Base-by-base conservation (phyloP, 1,139 yeast species). In the Blastobotrys raffinosifermentans region DNA sequence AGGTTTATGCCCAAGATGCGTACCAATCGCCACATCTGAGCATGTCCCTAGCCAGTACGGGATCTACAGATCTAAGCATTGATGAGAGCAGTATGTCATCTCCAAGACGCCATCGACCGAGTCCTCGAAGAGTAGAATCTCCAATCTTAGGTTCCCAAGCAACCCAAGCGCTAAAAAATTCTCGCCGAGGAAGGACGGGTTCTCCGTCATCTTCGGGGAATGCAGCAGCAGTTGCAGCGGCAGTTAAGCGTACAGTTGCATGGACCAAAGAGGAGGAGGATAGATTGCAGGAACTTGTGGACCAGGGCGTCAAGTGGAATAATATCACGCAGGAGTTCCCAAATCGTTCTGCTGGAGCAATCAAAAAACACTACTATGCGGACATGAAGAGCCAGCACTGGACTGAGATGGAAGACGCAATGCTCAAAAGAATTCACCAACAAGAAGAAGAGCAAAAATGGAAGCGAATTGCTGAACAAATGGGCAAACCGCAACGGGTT, bases 311-410 rank as follows among this genome's bases (percentile, higher is more conserved):
- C n/a, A 55, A 55, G 30, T 55, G 60, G 60, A 50, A 53, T 13
- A 49, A 50, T 9, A 55, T 55, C 29, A 53, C 55, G 7, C 38
- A 43, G 10, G 54, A 49, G 29, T 55, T 55, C 32, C 60, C 60
- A 7, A 50, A 55, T 26, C 49, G 60, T 14, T 49, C 56, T 3
- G 58, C 60, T 2, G 60, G 59, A 7, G 60, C 60, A 9, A 55
- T 55, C 37, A 55, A 55, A 32, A 55, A 55, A 48, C 60, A 55
- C 36, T 55, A 49, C 32, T 55, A 55, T 38, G 60, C 60, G 9
- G 60, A 55, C 37, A 55, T 55, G 60, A 55, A 55, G 41, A 54
- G 54, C 35, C 47, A 49, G 2, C 43, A 46, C 6, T 55, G 60
- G 60, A 43, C 41, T 14, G 50, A 50, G 17, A 54, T 52, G 8